Evolutionary conservation across 129 eudicot genomes (phyloP).

Genomic region (Chrysanthemum lavandulifolium): DNA sequence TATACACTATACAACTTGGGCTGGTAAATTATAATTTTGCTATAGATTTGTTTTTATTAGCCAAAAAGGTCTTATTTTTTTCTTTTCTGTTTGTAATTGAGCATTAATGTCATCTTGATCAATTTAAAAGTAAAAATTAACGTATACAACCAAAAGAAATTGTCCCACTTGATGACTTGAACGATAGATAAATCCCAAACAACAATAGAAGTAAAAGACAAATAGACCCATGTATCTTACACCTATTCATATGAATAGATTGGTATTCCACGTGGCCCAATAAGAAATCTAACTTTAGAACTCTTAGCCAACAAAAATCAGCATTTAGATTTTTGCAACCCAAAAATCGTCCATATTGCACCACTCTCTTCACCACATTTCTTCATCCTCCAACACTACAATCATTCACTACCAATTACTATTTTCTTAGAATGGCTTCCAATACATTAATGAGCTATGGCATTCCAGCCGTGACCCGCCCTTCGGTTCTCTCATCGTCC

Average conservation of each 20-base stretch:
- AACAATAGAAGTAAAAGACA: too few species aligned
- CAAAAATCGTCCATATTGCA: slow-evolving; percentile 23
- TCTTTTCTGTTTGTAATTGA: too few species aligned
- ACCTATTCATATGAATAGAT: slow-evolving; percentile 22
- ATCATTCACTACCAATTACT: neutral
- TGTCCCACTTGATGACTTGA: too few species aligned
- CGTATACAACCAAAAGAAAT: too few species aligned
- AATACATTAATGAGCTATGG: slow-evolving; percentile 84
- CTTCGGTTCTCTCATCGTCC: slow-evolving; percentile 71
- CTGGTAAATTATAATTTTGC: too few species aligned
- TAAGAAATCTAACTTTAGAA: slow-evolving; percentile 25
- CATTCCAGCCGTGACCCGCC: slow-evolving; percentile 64
- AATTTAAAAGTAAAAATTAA: too few species aligned
- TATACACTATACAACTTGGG: too few species aligned
- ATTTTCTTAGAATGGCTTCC: slow-evolving; percentile 56
- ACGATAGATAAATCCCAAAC: too few species aligned
- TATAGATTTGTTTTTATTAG: too few species aligned
- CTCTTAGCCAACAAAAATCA: slow-evolving; percentile 68
- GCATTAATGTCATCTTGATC: too few species aligned
- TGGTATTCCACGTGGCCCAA: slow-evolving; percentile 70
- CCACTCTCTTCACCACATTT: slow-evolving; percentile 6
- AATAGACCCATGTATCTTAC: too few species aligned
- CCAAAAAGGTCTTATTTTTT: too few species aligned
- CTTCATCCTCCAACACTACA: slow-evolving; percentile 11
- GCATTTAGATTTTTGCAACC: slow-evolving; percentile 53